Evolutionary conservation across 2,329 filamentous ascomycete genomes (phyloP).

Genomic region (Boeremia lycopersici): DNA sequence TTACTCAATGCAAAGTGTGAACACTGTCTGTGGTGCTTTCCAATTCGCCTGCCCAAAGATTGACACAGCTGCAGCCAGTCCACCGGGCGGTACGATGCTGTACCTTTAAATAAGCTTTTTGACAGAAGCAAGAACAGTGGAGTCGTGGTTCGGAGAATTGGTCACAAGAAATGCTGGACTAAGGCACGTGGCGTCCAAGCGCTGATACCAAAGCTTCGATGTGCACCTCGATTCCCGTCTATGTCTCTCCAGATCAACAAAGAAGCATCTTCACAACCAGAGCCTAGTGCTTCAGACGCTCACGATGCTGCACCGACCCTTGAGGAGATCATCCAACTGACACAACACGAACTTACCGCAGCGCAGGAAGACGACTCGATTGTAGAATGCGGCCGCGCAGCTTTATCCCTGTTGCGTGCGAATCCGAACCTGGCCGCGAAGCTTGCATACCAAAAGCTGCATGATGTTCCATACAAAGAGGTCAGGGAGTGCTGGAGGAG

Average conservation of each 20-base stretch:
- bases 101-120: conserved; percentile 17
- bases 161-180: neutral
- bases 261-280: neutral
- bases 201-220: conserved; percentile 8
- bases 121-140: conserved; percentile 13
- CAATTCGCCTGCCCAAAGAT: neutral
- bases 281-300: conserved; percentile 3
- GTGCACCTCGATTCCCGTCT: neutral
- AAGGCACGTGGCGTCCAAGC: conserved; percentile 15
- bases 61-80: conserved; percentile 1
- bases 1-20: neutral
- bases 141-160: conserved; percentile 12
- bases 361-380: conserved; percentile 37
- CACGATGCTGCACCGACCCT: conserved; percentile 26
- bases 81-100: conserved; percentile 3
- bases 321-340: conserved; percentile 33
- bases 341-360: conserved; percentile 30
- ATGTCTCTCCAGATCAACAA: conserved; percentile 1
- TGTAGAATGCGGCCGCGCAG: conserved; percentile 50
- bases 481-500: conserved; percentile 72
- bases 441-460: conserved; percentile 69
- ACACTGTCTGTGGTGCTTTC: neutral
- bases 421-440: conserved; percentile 60
- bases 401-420: conserved; percentile 43
- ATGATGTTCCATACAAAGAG: conserved; percentile 70